Percentiles rank a stretch among this genome's conserved stretches.
Evolutionary conservation across 805 yeast genomes (phyloP).

Genomic region (Maudiozyma bulderi): DNA sequence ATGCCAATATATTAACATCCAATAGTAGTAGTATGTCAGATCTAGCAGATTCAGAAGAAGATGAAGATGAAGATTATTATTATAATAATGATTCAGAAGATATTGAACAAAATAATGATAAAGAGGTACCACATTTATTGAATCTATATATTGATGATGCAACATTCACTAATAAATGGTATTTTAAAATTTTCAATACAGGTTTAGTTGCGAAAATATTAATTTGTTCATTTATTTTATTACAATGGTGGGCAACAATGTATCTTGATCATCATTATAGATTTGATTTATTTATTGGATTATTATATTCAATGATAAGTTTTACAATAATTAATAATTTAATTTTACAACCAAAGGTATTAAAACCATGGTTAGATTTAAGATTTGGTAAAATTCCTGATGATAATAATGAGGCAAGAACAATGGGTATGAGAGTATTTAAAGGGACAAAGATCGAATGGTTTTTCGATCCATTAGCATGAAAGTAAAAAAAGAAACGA

Average conservation of each 20-base stretch:
- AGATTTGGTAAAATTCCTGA: constrained; percentile 32
- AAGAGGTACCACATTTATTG: constrained; percentile 2
- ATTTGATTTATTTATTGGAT: constrained; percentile 48
- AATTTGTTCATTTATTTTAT: constrained; percentile 36
- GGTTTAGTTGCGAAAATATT: constrained; percentile 25
- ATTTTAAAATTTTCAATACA: constrained; percentile 16
- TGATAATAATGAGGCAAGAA: constrained; percentile 34
- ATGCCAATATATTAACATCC: neutral
- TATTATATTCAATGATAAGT: constrained; percentile 39
- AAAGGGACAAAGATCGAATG: constrained; percentile 37
- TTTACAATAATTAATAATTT: constrained; percentile 35
- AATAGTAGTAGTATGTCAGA: neutral
- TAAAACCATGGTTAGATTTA: constrained; percentile 23
- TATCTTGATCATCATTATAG: constrained; percentile 68
- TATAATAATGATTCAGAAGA: neutral
- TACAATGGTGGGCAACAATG: constrained; percentile 72
- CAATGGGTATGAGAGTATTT: constrained; percentile 62
- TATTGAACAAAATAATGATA: neutral
- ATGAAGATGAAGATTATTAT: neutral
- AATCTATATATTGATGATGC: constrained; percentile 12
- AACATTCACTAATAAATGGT: constrained; percentile 11
- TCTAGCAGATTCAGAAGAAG: neutral
- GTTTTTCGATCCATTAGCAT: constrained; percentile 47
- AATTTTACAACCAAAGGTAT: constrained; percentile 30
- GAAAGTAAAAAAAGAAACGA: neutral